Evolutionary conservation across 176 grass and related monocot genomes (phyloP).

Genomic region (Avena eriantha): DNA sequence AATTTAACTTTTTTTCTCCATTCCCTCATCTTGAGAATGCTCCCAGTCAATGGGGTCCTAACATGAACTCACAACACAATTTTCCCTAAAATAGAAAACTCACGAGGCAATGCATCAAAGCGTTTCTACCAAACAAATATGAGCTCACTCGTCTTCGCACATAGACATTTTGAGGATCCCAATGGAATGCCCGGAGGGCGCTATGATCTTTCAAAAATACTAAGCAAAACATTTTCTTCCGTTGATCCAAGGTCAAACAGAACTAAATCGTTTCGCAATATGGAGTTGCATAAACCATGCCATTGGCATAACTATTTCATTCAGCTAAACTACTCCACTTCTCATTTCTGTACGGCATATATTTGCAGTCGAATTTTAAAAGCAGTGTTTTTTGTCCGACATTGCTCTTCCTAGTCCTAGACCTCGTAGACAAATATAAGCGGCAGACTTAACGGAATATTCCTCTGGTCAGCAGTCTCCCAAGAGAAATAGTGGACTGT

Average conservation of each 20-base stretch:
- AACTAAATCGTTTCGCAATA: background rate
- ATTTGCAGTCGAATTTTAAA: background rate
- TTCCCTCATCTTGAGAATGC: background rate
- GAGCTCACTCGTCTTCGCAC: background rate
- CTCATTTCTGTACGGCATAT: background rate
- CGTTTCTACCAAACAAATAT: background rate
- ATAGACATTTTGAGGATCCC: background rate
- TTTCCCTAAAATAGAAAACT: too few relatives aligned
- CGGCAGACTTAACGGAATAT: constrained; percentile 14
- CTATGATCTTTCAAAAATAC: background rate
- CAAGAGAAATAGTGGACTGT: background rate
- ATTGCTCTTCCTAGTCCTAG: background rate
- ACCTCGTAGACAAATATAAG: background rate
- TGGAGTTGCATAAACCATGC: background rate
- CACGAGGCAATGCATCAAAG: background rate
- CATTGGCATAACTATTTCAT: background rate
- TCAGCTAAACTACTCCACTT: background rate
- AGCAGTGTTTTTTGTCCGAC: background rate
- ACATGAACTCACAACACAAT: too few relatives aligned
- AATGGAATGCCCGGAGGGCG: background rate
- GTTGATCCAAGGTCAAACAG: background rate
- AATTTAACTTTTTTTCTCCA: background rate
- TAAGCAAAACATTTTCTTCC: background rate
- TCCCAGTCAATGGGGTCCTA: background rate
- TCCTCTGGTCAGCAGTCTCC: background rate